Evolutionary conservation across 129 eudicot species (phyloP).

Genomic region (Solidago caesia): DNA sequence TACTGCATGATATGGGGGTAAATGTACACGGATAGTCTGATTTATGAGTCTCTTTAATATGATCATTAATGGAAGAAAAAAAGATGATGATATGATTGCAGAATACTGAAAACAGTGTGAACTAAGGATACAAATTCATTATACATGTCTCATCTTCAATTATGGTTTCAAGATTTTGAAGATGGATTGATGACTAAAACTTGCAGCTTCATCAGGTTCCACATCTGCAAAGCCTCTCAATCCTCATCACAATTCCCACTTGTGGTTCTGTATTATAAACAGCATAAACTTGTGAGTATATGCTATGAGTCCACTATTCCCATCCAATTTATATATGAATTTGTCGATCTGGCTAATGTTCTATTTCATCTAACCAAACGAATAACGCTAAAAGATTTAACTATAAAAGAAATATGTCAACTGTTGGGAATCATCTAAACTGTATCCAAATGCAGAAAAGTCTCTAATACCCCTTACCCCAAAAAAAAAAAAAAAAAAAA

Average conservation of each 20-base stretch:
- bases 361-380: neutral
- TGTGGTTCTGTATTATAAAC: neutral
- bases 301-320: neutral
- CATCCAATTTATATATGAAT: neutral
- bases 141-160: neutral
- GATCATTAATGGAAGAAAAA: neutral
- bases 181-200: neutral
- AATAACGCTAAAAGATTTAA: neutral
- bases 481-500: no score
- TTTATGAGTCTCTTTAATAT: constrained; percentile 8
- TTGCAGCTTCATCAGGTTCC: constrained; percentile 8
- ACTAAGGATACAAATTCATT: neutral
- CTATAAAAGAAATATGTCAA: neutral
- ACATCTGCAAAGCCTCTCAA: neutral
- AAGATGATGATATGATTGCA: neutral
- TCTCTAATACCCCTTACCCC: neutral
- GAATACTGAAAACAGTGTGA: neutral
- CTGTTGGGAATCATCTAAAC: neutral
- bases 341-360: neutral
- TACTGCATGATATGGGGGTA: no score
- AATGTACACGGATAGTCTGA: neutral
- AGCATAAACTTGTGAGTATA: neutral
- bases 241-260: constrained; percentile 1
- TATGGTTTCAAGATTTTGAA: constrained; percentile 8
- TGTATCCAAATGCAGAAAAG: neutral